Evolutionary conservation across 2,329 filamentous ascomycete species (phyloP).

Genomic region (Fusarium fujikuroi): DNA sequence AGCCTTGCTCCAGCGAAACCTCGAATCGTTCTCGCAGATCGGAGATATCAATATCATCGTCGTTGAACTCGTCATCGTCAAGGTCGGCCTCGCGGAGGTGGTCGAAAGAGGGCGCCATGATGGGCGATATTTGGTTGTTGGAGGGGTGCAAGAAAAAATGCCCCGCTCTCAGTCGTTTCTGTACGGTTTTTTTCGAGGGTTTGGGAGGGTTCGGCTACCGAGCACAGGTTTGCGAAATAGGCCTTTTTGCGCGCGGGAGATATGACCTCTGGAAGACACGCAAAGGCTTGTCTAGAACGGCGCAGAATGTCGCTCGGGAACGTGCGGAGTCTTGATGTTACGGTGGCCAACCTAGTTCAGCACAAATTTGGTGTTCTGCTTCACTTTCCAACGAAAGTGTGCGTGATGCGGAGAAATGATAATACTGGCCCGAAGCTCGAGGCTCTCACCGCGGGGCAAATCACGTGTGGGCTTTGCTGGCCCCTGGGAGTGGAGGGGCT

Average conservation of each 20-base stretch:
- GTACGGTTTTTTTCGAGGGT: conserved; percentile 33
- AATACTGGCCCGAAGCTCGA: conserved; percentile 48
- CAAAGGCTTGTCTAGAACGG: conserved; percentile 38
- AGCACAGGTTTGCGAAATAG: conserved; percentile 29
- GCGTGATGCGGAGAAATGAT: conserved; percentile 54
- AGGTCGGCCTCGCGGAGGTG: conserved; percentile 91
- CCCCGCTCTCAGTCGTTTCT: conserved; percentile 49
- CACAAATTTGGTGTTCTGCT: conserved; percentile 54
- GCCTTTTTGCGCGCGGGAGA: conserved; percentile 36
- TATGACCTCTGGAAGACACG: conserved; percentile 36
- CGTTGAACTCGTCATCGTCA: conserved; percentile 85
- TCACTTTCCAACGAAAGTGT: conserved; percentile 52
- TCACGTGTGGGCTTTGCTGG: conserved; percentile 49
- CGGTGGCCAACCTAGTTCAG: conserved; percentile 43
- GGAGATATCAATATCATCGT: conserved; percentile 94
- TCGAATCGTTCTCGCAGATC: conserved; percentile 95
- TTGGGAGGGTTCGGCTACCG: conserved; percentile 32
- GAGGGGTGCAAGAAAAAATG: conserved; percentile 51
- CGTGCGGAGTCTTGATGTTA: conserved; percentile 46
- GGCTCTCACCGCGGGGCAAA: conserved; percentile 52
- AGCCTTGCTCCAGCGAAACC: conserved; percentile 93
- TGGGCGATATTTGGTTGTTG: conserved; percentile 56
- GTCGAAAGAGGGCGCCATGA: conserved; percentile 91
- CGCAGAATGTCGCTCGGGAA: conserved; percentile 38
- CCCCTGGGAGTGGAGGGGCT: conserved; percentile 43